Base-by-base conservation (phyloP, 495 filamentous ascomycete species). In the Aspergillus carlsbadensis region DNA sequence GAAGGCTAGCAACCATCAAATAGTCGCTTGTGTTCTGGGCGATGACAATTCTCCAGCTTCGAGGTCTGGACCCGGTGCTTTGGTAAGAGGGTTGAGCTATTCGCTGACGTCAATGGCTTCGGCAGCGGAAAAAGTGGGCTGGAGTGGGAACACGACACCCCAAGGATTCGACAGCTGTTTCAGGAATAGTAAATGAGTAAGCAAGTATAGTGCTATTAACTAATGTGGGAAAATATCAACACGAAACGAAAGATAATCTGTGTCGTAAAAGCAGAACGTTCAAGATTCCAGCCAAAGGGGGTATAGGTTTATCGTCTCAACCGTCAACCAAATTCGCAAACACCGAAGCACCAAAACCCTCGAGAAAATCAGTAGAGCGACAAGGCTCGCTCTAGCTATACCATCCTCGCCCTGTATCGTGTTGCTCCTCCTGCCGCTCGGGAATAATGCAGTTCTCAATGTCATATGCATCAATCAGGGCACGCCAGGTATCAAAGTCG, bases 391-490 rank as follows among this genome's bases (percentile, higher is more conserved):
- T 13, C 39, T 74, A 92, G 56, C 80, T 81, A 70, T 95, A 91
- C 92, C 91, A 97, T n/a, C 88, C 87, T 14, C 78, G 78, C 14
- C 78, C 76, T 1, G 81, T 77, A 6, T 79, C 72, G 46, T 75
- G 68, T 22, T 74, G 64, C 14, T 74, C 76, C 42, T 86, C 78
- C 50, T 82, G 69, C n/a, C 94, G 81, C 63, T 93, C 86, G n/a
- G 86, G 85, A 29, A 98, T 98, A 63, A 97, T 86, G 11, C 85
- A 78, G 49, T 91, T 75, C 10, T 78, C 79, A 62, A 97, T 91
- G 24, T 86, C 72, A 61, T 91, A 96, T 0, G 77, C 78, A 3
- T 87, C 70, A 33, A 93, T 85, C 26, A 95, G 70, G 5, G 90
- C 81, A 52, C 82, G 67, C 94, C 94, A 98, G 0, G 80, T 88